Evolutionary conservation across 768 basidiomycete species (phyloP), one percentile per base, ranked within the genome.

Genomic region (Coprinopsis sp.): DNA sequence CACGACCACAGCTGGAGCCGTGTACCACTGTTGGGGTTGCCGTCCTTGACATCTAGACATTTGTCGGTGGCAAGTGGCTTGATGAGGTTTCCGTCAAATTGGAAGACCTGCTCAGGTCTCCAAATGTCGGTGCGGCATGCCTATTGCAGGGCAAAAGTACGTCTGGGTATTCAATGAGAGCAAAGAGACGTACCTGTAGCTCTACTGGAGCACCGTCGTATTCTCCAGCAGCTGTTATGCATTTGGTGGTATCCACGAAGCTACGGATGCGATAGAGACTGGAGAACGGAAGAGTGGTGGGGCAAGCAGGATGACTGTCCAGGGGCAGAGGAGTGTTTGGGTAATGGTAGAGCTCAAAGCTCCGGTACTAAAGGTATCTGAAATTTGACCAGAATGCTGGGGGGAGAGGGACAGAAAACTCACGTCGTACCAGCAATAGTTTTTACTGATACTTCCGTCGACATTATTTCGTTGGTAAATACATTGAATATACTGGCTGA

Each of bases 1-100:
- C 59, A 60, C 1, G 55, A 57, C 59, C 59, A 60, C 28, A 60
- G 48, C 34, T 60, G 59, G 11, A 60, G 46, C 46, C 53, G 51
- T 3, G 47, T 51, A 18, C 54, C 59, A 34, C 54, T 40, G 16
- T n/a, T 52, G 19, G 22, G 42, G 33, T 24, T 24, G 1, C 59
- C 58, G 25, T 53, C 43, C 0, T 52, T 51, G 8, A 59, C 58
- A 38, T 59, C 58, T 16, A 61, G 45, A 29, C 58, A 61, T 36
- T 51, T 55, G 51, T 58, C 49, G 7, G 51, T 52, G 24, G 44
- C 49, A 31, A 54, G 55, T 6, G 54, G 51, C 37, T 49, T 36
- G 42, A 61, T 43, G 2, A 14, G 28, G 23, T 45, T 46, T 1
- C 46, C 50, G 39, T 61, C 48, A 30, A 54, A 53, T 44, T 52